Evolutionary conservation across 352 stramenopile genomes (phyloP), one percentile per base, ranked within the genome.

Genomic region (Globisporangium megalacanthum): DNA sequence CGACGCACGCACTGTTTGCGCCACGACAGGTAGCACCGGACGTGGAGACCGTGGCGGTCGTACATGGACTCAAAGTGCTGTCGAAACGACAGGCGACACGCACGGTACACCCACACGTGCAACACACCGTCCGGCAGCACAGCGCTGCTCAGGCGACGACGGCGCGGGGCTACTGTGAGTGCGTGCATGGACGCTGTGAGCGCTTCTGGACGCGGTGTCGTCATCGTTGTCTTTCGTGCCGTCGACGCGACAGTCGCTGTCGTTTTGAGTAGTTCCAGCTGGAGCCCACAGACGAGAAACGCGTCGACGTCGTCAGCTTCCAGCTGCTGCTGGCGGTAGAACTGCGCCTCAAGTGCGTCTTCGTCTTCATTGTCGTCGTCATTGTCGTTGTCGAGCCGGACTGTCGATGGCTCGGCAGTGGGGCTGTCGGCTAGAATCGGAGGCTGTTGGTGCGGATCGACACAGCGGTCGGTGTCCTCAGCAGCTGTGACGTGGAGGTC

Each of bases 91-190:
- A 88, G 65, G 2, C 73, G 69, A 3, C 70, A 64, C 22, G 75
- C 75, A 53, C 83, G 65, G 49, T 78, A 84, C 6, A 86, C 69
- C 65, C 73, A 80, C 14, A 86, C 60, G 44, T 79, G 71, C 44
- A 88, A 58, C 42, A 57, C 57, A 6, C 66, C 66, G 3, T 73
- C 63, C 6, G 66, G 66, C 29, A 73, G 37, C 13, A 60, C 33
- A 13, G 56, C 56, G 49, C 42, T 62, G 39, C 56, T 62, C 39
- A 36, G 37, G 9, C 49, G 48, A 6, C 56, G 56, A 5, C 56
- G 56, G 7, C 29, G 49, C 7, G 17, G 49, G n/a, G n/a, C n/a
- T 29, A 29, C 35, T 13, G 25, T 36, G 22, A 52, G 44, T 9
- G 36, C 10, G 20, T 54, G 45, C 46, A 53, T 60, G 1, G 54